Conservation (phyloP, 2,329 filamentous ascomycete genomes). For the Beauveria bassiana region DNA sequence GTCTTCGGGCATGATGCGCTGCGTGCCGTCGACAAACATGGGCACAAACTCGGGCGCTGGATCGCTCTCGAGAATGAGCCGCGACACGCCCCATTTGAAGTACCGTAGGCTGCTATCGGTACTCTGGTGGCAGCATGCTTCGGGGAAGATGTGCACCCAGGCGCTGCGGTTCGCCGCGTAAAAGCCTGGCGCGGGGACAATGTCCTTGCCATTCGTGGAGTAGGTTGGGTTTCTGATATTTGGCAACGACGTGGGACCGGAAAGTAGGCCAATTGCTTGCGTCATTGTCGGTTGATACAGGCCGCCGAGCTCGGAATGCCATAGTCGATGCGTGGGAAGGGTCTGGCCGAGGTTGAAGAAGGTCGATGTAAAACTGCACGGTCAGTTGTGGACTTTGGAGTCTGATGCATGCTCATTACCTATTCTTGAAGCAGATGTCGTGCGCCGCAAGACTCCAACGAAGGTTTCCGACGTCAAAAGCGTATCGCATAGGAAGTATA, state of each 20-base stretch:
- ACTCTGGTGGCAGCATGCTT: slow-evolving; percentile 89
- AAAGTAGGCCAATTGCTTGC: slow-evolving; percentile 78
- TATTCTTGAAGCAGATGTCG: slow-evolving; percentile 89
- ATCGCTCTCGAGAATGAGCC: slow-evolving; percentile 82
- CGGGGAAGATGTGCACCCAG: slow-evolving; percentile 95
- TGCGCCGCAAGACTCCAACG: slow-evolving; percentile 89
- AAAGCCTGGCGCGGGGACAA: slow-evolving; percentile 62
- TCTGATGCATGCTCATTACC: slow-evolving; percentile 37
- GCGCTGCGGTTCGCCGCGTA: slow-evolving; percentile 62
- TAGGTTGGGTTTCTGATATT: slow-evolving; percentile 42
- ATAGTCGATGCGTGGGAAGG: slow-evolving; percentile 75
- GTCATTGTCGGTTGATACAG: slow-evolving; percentile 84
- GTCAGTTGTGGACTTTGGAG: not conserved
- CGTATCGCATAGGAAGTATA: slow-evolving; percentile 67
- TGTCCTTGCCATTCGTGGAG: slow-evolving; percentile 59
- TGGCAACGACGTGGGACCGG: slow-evolving; percentile 43
- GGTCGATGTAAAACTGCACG: slow-evolving; percentile 51
- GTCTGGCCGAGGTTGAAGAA: slow-evolving; percentile 92
- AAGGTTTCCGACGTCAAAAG: slow-evolving; percentile 64
- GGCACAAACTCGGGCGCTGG: slow-evolving; percentile 83
- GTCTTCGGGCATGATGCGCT: slow-evolving; percentile 81
- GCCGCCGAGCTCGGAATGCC: slow-evolving; percentile 73
- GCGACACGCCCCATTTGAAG: slow-evolving; percentile 95
- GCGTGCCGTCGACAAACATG: slow-evolving; percentile 88
- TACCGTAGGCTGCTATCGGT: slow-evolving; percentile 75